Percentiles rank a stretch among this genome's conserved stretches.
phyloP scores from a whole-genome alignment of 805 yeast genomes.

The Pichia phayaonensis region DNA sequence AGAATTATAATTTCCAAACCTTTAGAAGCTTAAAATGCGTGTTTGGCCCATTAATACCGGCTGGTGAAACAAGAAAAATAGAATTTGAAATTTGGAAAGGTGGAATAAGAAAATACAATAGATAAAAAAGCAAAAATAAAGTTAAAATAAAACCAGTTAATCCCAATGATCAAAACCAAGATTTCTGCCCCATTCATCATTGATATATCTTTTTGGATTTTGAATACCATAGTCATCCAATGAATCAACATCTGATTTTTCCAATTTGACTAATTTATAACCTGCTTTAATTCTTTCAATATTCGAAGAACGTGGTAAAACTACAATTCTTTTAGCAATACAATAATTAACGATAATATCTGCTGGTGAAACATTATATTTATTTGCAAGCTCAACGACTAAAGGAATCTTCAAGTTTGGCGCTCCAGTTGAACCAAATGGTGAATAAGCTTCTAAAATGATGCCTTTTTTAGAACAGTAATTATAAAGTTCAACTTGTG shows the following conservation, averaged over 20 bases:
- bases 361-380: conserved; percentile 44
- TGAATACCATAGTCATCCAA: conserved; percentile 26
- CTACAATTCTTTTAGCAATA: conserved; percentile 51
- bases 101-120: conserved; percentile 22
- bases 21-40: conserved; percentile 24
- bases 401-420: conserved; percentile 48
- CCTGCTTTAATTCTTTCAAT: conserved; percentile 47
- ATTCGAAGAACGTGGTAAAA: conserved; percentile 66
- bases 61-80: conserved; percentile 13
- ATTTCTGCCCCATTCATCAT: conserved; percentile 26
- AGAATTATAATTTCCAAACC: conserved; percentile 27
- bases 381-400: conserved; percentile 46
- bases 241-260: conserved; percentile 29
- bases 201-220: conserved; percentile 27
- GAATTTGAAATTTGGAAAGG: conserved; percentile 33
- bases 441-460: conserved; percentile 48
- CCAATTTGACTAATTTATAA: conserved; percentile 29
- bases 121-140: neutral
- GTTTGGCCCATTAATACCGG: conserved; percentile 22
- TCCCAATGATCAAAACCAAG: conserved; percentile 30
- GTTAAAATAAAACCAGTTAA: neutral
- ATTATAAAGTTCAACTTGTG: conserved; percentile 33
- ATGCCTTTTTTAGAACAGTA: conserved; percentile 33
- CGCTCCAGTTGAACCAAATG: conserved; percentile 60
- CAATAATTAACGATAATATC: conserved; percentile 60